Conservation (phyloP, 352 stramenopile species). For the Globisporangium okanoganense region DNA sequence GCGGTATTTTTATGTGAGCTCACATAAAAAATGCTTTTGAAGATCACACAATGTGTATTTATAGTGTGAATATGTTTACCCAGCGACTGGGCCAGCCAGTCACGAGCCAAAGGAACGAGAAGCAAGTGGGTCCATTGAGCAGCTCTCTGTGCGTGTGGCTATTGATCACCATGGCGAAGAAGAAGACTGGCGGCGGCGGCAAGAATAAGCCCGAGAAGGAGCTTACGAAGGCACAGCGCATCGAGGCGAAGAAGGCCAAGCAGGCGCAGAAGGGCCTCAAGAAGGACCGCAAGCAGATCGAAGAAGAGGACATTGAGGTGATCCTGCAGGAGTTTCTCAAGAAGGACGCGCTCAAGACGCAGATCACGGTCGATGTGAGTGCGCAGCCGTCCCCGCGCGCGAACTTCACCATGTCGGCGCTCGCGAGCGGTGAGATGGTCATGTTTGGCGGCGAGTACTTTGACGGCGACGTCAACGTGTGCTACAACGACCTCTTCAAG, state of each 20-base stretch:
- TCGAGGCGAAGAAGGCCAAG: slow-evolving; percentile 83
- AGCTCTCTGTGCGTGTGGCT: neutral
- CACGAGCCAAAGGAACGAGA: neutral
- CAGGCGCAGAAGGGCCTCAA: slow-evolving; percentile 68
- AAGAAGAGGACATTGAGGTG: slow-evolving; percentile 81
- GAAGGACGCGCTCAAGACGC: slow-evolving; percentile 66
- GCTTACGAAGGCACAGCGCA: slow-evolving; percentile 63
- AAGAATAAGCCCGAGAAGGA: slow-evolving; percentile 64
- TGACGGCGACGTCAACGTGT: slow-evolving; percentile 95
- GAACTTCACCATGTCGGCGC: slow-evolving; percentile 77
- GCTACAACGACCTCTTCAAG: slow-evolving; percentile 95
- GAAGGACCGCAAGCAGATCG: slow-evolving; percentile 73
- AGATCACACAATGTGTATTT: no score
- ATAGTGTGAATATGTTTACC: no score
- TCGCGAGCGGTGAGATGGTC: slow-evolving; percentile 78
- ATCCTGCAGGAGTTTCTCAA: slow-evolving; percentile 78
- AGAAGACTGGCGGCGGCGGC: slow-evolving; percentile 41
- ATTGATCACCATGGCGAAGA: slow-evolving; percentile 50
- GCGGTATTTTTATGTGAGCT: no score
- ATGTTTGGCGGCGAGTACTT: slow-evolving; percentile 98
- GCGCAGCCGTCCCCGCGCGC: slow-evolving; percentile 61
- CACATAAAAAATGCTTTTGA: no score
- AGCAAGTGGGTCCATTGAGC: slow-evolving; percentile 1
- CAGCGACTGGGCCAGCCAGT: no score
- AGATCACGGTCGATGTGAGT: slow-evolving; percentile 49